These are phyloP conservation scores for Cladosporium sp. DNA, from an alignment of 2,329 filamentous ascomycete species.

Conservation along the genomic window DNA sequence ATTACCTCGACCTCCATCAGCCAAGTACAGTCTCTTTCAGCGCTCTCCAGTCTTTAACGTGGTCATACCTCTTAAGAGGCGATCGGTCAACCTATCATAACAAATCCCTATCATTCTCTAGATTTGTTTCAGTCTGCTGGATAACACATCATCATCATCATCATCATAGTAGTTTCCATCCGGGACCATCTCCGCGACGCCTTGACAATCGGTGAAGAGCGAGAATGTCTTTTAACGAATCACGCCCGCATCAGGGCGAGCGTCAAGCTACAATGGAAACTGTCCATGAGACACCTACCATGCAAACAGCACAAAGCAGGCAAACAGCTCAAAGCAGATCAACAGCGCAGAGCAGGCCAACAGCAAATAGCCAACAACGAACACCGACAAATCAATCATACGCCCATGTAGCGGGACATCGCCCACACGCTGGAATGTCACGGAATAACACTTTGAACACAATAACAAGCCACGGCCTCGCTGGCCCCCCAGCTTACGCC, in stretches of 20 bases:
- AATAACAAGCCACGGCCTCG: neutral
- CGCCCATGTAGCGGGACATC: neutral
- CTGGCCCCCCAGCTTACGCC: neutral
- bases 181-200: neutral
- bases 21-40: neutral
- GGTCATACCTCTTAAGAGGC: no score
- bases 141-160: neutral
- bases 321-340: no score
- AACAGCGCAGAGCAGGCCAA: neutral
- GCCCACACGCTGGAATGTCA: neutral
- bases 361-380: neutral
- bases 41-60: no score
- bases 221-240: neutral
- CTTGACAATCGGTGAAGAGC: neutral
- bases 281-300: neutral
- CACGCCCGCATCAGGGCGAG: neutral
- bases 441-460: conserved; percentile 1
- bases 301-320: neutral
- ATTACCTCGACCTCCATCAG: no score
- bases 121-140: no score
- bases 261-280: conserved; percentile 8
- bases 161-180: neutral
- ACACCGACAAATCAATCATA: neutral
- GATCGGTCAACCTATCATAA: neutral
- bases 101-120: neutral